A percentile compares a stretch with the other conserved stretches of the same genome.
Evolutionary conservation across 352 stramenopile species (phyloP).

Genomic region (Phytophthora megakarya): DNA sequence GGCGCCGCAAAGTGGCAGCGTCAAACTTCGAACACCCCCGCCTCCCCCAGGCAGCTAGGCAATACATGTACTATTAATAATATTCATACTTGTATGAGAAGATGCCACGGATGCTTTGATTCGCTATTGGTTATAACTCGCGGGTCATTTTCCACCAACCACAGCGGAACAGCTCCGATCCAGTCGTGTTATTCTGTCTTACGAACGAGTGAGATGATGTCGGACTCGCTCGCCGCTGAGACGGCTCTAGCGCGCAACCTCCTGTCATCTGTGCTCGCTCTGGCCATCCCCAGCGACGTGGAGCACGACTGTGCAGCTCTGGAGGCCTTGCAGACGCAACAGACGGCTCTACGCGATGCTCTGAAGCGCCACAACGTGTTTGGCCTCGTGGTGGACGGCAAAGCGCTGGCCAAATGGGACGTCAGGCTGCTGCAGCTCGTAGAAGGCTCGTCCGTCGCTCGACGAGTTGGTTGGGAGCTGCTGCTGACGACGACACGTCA

Average conservation of each 20-base stretch:
- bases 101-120: conserved; percentile 6
- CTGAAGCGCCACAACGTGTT: conserved; percentile 78
- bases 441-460: conserved; percentile 34
- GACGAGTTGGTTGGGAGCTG: conserved; percentile 63
- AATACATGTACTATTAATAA: too few relatives aligned
- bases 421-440: conserved; percentile 63
- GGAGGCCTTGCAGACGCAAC: conserved; percentile 53
- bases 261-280: conserved; percentile 75
- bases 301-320: conserved; percentile 46
- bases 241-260: conserved; percentile 73
- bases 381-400: conserved; percentile 68
- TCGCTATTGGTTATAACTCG: conserved; percentile 16
- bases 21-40: too few relatives aligned
- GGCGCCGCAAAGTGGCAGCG: too few relatives aligned
- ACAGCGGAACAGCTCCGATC: conserved; percentile 10
- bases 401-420: conserved; percentile 80
- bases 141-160: conserved; percentile 7
- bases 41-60: too few relatives aligned
- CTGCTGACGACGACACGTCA: conserved; percentile 64
- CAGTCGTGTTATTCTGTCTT: conserved; percentile 17
- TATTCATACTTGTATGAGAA: too few relatives aligned
- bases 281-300: conserved; percentile 69
- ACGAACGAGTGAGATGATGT: conserved; percentile 5
- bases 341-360: conserved; percentile 51
- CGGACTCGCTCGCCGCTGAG: conserved; percentile 18